A percentile compares a stretch with the other conserved stretches of the same genome.
Conservation (phyloP, 495 filamentous ascomycete species). For the Darksidea phi region DNA sequence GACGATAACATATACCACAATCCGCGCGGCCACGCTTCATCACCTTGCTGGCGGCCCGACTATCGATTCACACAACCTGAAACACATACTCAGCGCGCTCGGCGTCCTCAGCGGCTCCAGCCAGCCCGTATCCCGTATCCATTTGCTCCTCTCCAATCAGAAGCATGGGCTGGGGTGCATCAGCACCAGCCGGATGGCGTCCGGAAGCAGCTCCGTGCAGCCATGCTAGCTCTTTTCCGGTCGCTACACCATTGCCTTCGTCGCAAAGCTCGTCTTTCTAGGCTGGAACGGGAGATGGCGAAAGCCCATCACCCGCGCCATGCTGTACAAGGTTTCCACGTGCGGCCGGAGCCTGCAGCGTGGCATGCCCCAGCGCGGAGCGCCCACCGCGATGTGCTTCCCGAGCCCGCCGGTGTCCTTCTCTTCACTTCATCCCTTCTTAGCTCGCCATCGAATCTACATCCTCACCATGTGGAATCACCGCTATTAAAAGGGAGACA, state of each 20-base stretch:
- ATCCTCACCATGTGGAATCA: too few relatives aligned
- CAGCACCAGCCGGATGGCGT: too few relatives aligned
- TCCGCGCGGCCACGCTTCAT: background rate
- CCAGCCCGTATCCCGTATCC: too few relatives aligned
- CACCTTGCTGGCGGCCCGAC: too few relatives aligned
- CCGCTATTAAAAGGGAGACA: too few relatives aligned
- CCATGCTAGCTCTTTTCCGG: background rate
- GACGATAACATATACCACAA: background rate
- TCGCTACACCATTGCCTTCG: conserved; percentile 5
- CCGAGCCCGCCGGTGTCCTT: background rate
- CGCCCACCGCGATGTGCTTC: background rate
- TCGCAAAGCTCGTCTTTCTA: conserved; percentile 4
- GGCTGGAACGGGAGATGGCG: conserved; percentile 21
- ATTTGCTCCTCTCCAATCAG: too few relatives aligned
- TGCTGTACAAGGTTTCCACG: background rate
- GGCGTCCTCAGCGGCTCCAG: too few relatives aligned
- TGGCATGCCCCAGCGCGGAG: background rate
- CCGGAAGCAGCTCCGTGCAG: background rate
- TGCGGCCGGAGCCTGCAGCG: too few relatives aligned
- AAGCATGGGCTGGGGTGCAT: too few relatives aligned
- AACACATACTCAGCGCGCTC: too few relatives aligned
- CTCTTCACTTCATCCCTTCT: background rate
- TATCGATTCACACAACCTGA: too few relatives aligned
- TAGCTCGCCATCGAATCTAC: background rate
- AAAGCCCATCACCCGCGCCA: background rate